These are phyloP conservation scores for Chalaropsis thielavioides DNA, from an alignment of 2,329 filamentous ascomycete genomes.

Conservation along the genomic window DNA sequence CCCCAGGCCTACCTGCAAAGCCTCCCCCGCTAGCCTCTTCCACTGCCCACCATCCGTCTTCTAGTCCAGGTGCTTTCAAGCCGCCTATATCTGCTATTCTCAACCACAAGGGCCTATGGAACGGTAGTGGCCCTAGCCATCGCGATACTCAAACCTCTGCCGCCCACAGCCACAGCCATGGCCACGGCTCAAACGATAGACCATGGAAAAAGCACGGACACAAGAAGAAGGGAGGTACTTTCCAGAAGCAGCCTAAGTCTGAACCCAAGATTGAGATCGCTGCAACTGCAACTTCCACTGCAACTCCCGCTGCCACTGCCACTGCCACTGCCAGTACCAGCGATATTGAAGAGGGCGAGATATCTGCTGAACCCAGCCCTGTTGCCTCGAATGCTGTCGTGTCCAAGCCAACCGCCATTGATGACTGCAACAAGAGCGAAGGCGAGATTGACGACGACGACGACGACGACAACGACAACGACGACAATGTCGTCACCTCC, in stretches of 20 bases:
- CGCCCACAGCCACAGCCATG: background rate
- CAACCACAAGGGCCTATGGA: background rate
- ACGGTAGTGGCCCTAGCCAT: background rate
- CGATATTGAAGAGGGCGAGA: conserved; percentile 8
- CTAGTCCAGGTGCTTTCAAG: background rate
- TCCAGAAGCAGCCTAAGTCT: background rate
- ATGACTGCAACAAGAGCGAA: background rate
- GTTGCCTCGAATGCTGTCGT: background rate
- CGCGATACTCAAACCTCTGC: background rate
- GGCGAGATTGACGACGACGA: conserved; percentile 3
- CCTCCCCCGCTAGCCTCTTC: background rate
- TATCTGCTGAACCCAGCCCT: background rate
- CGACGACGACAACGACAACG: background rate
- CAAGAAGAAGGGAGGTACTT: background rate
- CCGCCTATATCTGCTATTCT: background rate
- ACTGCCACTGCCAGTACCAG: background rate
- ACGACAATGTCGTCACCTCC: background rate
- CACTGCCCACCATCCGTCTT: background rate
- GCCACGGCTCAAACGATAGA: conserved; percentile 1
- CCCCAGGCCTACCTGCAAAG: conserved; percentile 10
- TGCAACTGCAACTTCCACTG: background rate
- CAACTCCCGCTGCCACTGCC: background rate
- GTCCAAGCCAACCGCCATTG: background rate
- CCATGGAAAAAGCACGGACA: conserved; percentile 2
- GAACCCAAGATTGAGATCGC: background rate